Base-by-base conservation (phyloP, 768 basidiomycete species). In the Mycena rosella region DNA sequence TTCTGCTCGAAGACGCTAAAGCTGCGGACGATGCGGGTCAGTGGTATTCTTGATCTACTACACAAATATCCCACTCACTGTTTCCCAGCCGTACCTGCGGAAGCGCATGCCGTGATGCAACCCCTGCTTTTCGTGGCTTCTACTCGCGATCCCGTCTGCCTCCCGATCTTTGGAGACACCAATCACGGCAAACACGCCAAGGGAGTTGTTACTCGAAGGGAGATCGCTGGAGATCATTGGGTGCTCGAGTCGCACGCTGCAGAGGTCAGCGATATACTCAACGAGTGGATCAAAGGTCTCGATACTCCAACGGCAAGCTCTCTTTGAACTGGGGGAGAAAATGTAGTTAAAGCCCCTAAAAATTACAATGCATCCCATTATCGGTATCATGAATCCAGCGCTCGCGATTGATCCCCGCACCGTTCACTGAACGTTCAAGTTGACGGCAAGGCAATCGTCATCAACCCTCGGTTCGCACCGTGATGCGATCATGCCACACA, bases 11-110 rank as follows among this genome's bases (percentile, higher is more conserved):
- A 2, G 75, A 73, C 4, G 62, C 77, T n/a, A 74, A 75, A 20
- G 32, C 61, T 20, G 80, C 79, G 45, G 84, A 84, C 36, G 73
- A 75, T 20, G 73, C 79, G 63, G 56, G 83, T 83, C 60, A n/a
- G 8, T 8, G 8, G n/a, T 6, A 34, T 34, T 34, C 11, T 45
- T 45, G n/a, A 74, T 71, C 10, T n/a, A n/a, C 14, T 34, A 5
- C 32, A 11, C n/a, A 34, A 34, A 20, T 45, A 2, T 18, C 8
- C 27, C 32, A 4, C 18, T 11, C 11, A 32, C 24, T 11, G 10
- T 34, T 14, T 40, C 11, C 10, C 29, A 64, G 62, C 48, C 20
- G 18, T 66, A 10, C 26, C 52, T 14, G 11, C 51, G 5, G 42
- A 34, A 6, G 42, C 49, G n/a, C 24, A n/a, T 2, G 48, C 42